Base-by-base conservation (phyloP, 139 green algal species). In the Prasinococcaceae sp. region DNA sequence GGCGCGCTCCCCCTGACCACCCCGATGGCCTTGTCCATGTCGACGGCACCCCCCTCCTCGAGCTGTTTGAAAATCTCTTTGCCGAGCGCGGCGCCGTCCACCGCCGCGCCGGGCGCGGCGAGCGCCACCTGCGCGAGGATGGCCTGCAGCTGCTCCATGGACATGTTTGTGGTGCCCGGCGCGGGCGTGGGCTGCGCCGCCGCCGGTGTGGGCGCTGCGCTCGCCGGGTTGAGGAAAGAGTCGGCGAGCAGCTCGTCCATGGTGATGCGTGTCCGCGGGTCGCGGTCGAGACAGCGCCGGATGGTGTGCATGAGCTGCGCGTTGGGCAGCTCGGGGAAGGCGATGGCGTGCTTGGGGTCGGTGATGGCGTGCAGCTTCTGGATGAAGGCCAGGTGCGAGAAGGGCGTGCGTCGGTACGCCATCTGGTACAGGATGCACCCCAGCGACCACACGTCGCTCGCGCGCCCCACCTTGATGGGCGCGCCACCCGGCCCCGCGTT, bases 351-450 rank as follows among this genome's bases (percentile, higher is more conserved):
- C 23, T 60, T 47, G 0, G 66, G 33, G 69, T 90, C 74, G 27
- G 76, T 88, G 75, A 93, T 92, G 41, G 84, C 85, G 53, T 92
- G 82, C 68, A 94, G 84, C 79, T 96, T 96, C 44, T 24, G 37
- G 29, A 69, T 60, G 33, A 60, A 35, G 2, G 35, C 12, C 9
- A 62, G 43, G 37, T 59, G 58, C 10, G 76, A 64, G 63, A 90
- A 90, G 36, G 80, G 83, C n/a, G 82, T 87, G 35, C 62, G 68
- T 8, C 84, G 80, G 58, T 94, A 86, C 22, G 84, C 78, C 87
- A 96, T 96, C 63, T 96, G 87, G 73, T 96, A 96, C 26, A 96
- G 74, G 63, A 96, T 96, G 78, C 87, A 96, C 32, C 87, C 85
- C 6, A 94, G 70, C 25, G 72, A 84, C 85, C 89, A 97, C 9